A percentile compares a stretch with the other conserved stretches of the same genome.
These are phyloP conservation scores for Sporothrix pseudoabietina DNA, from an alignment of 2,329 filamentous ascomycete species.

Conservation along the genomic window DNA sequence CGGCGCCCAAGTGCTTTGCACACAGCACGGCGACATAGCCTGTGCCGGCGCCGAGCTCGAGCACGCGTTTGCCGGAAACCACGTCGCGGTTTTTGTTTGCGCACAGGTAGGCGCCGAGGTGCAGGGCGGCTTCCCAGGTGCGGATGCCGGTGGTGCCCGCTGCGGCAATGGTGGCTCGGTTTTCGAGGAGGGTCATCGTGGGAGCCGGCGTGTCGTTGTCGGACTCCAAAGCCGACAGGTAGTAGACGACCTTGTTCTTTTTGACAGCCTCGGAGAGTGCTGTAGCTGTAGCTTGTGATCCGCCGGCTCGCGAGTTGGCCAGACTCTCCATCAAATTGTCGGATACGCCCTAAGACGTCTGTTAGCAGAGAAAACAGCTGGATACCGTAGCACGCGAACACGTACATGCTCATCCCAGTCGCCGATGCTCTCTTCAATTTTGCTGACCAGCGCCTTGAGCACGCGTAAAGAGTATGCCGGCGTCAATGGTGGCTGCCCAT, in stretches of 20 bases:
- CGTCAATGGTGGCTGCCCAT: conserved; percentile 60
- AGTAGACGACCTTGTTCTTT: conserved; percentile 75
- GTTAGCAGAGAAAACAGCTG: neutral
- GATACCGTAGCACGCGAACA: conserved; percentile 31
- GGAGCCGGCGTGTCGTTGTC: conserved; percentile 36
- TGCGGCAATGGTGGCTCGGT: conserved; percentile 67
- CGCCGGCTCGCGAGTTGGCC: conserved; percentile 60
- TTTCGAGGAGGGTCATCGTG: conserved; percentile 66
- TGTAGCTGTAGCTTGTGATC: conserved; percentile 55
- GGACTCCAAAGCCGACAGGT: conserved; percentile 45
- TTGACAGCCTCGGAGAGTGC: conserved; percentile 61
- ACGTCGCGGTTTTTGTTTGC: conserved; percentile 42
- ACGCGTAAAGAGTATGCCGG: conserved; percentile 69
- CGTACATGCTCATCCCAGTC: conserved; percentile 89
- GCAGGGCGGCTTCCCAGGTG: conserved; percentile 80
- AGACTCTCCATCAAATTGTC: conserved; percentile 75
- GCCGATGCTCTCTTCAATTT: conserved; percentile 72
- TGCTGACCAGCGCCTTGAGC: conserved; percentile 70
- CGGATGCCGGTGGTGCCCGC: conserved; percentile 73
- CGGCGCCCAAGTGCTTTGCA: conserved; percentile 63
- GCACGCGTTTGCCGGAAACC: conserved; percentile 58
- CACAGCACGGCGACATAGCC: conserved; percentile 75
- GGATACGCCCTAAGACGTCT: conserved; percentile 68
- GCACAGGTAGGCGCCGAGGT: conserved; percentile 70
- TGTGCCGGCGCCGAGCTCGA: conserved; percentile 77